Evolutionary conservation across 2,329 filamentous ascomycete genomes (phyloP).

Genomic region (Fonsecaea erecta): DNA sequence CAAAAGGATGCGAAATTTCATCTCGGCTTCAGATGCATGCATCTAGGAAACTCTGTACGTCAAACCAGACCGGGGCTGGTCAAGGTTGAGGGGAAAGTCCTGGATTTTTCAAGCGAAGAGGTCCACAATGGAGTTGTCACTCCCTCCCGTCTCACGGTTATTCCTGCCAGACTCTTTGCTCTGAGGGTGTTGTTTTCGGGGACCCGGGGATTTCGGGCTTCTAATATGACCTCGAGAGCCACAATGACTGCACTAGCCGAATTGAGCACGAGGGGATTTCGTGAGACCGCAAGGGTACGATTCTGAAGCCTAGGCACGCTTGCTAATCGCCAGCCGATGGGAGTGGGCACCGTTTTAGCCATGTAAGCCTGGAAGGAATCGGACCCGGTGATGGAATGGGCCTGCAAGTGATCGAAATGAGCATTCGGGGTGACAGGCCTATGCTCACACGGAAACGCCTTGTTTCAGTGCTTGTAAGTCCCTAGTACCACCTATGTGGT

Average conservation of each 20-base stretch:
- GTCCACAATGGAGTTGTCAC: constrained; percentile 4
- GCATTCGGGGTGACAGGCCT: constrained; percentile 6
- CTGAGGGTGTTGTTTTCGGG: constrained; percentile 10
- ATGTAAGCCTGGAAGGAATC: constrained; percentile 3
- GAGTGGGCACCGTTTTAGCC: constrained; percentile 11
- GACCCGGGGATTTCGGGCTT: constrained; percentile 21
- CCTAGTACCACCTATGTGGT: not conserved
- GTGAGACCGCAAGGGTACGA: constrained; percentile 16
- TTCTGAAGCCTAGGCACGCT: constrained; percentile 6
- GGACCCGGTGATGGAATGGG: constrained; percentile 3
- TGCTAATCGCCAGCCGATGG: constrained; percentile 1
- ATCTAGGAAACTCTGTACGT: constrained; percentile 16
- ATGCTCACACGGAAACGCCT: not conserved
- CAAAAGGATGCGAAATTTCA: constrained; percentile 13
- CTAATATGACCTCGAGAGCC: not conserved
- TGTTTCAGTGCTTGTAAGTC: constrained; percentile 8
- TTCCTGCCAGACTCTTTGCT: not conserved
- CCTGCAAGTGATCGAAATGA: constrained; percentile 9
- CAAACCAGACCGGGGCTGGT: constrained; percentile 8
- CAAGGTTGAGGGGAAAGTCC: not conserved
- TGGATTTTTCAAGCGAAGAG: not conserved
- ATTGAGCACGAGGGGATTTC: not conserved
- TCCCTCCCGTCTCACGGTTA: constrained; percentile 8
- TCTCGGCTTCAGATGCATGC: constrained; percentile 3
- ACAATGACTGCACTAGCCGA: not conserved